Percentiles rank a stretch among this genome's conserved stretches.
These are phyloP conservation scores for Verticillium nonalfalfae DNA, from an alignment of 2,329 filamentous ascomycete genomes.

Conservation along the genomic window DNA sequence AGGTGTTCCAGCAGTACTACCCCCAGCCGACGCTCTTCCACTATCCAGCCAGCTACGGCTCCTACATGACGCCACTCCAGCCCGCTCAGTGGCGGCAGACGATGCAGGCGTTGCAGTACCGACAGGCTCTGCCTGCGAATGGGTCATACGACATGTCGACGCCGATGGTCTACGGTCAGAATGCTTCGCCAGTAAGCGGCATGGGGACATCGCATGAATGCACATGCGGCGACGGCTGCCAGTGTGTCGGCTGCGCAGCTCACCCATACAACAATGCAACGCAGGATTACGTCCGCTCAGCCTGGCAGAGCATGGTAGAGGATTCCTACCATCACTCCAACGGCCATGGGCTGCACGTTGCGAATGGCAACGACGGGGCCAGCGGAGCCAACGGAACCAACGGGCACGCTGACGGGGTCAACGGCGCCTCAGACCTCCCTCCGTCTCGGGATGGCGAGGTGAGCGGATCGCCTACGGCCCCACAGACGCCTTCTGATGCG, in stretches of 20 bases:
- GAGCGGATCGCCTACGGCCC: slow-evolving; percentile 26
- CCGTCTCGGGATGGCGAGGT: slow-evolving; percentile 1
- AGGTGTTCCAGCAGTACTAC: slow-evolving; percentile 31
- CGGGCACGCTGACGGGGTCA: slow-evolving; percentile 1
- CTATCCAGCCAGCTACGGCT: slow-evolving; percentile 48
- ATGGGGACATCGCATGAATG: slow-evolving; percentile 36
- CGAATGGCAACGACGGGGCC: slow-evolving; percentile 11
- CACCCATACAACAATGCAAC: slow-evolving; percentile 64
- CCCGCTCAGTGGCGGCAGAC: slow-evolving; percentile 46
- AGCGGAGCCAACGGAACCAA: slow-evolving; percentile 9
- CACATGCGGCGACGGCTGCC: slow-evolving; percentile 58
- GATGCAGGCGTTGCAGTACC: slow-evolving; percentile 31
- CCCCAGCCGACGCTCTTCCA: slow-evolving; percentile 40
- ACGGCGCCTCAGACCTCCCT: slow-evolving; percentile 3
- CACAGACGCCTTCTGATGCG: slow-evolving; percentile 40
- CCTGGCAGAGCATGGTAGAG: slow-evolving; percentile 33
- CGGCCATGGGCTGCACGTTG: slow-evolving; percentile 11
- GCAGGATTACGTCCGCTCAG: slow-evolving; percentile 43
- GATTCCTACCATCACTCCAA: slow-evolving; percentile 19
- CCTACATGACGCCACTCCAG: slow-evolving; percentile 47
- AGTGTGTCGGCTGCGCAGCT: slow-evolving; percentile 61
- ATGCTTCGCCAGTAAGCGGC: neutral
- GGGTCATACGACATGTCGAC: slow-evolving; percentile 7
- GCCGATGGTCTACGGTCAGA: slow-evolving; percentile 1
- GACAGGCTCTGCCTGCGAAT: slow-evolving; percentile 22